A percentile compares a stretch with the other conserved stretches of the same genome.
Conservation (phyloP, 495 filamentous ascomycete species). For the Mycothermus thermophilus region DNA sequence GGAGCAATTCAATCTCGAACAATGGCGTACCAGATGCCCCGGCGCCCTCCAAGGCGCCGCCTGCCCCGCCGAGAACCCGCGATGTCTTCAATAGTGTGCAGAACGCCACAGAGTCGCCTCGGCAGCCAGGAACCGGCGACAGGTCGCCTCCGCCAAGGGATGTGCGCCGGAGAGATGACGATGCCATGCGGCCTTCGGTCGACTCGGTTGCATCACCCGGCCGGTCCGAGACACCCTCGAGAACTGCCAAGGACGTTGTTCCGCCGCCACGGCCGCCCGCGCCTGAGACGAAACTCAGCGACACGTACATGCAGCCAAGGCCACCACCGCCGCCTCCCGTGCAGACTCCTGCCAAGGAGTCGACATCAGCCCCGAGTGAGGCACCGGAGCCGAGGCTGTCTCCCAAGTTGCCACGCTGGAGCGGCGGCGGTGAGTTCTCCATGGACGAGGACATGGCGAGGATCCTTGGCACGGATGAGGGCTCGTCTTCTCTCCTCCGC, state of each 20-base stretch:
- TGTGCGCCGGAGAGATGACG: slow-evolving; percentile 32
- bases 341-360: slow-evolving; percentile 40
- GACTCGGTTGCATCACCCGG: slow-evolving; percentile 22
- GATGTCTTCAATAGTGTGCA: slow-evolving; percentile 16
- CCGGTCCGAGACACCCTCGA: slow-evolving; percentile 11
- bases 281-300: slow-evolving; percentile 34
- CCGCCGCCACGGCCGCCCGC: slow-evolving; percentile 13
- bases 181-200: slow-evolving; percentile 26
- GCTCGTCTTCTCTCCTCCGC: slow-evolving; percentile 60
- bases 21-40: slow-evolving; percentile 17
- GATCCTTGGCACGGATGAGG: slow-evolving; percentile 58
- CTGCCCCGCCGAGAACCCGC: slow-evolving; percentile 16
- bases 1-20: slow-evolving; percentile 47
- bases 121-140: slow-evolving; percentile 20
- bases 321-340: slow-evolving; percentile 46
- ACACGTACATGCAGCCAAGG: slow-evolving; percentile 50
- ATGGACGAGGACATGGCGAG: slow-evolving; percentile 86
- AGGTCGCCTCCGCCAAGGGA: slow-evolving; percentile 34
- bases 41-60: slow-evolving; percentile 12
- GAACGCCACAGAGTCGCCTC: slow-evolving; percentile 17
- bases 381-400: slow-evolving; percentile 43
- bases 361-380: slow-evolving; percentile 36
- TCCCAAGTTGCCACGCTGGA: slow-evolving; percentile 62
- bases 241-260: slow-evolving; percentile 27
- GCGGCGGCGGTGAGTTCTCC: slow-evolving; percentile 60